phyloP scores from a whole-genome alignment of 768 basidiomycete genomes.

The Obba rivulosa region DNA sequence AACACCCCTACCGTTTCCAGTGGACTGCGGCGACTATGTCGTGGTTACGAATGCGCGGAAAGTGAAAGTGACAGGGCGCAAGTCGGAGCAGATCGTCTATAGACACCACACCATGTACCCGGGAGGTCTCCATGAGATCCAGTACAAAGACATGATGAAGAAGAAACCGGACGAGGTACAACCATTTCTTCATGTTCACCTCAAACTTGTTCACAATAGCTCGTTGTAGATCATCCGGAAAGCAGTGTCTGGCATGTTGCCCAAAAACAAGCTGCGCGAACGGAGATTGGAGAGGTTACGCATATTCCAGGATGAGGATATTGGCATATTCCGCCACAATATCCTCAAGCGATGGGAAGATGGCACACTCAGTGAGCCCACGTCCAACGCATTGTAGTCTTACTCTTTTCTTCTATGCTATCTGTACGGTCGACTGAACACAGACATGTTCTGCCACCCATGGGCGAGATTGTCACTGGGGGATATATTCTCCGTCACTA shows the following conservation, averaged over 20 bases:
- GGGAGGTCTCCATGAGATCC: constrained; percentile 89
- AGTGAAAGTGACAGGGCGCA: constrained; percentile 84
- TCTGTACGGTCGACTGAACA: too few relatives aligned
- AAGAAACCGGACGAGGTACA: constrained; percentile 86
- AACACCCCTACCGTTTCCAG: constrained; percentile 32
- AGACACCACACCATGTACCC: constrained; percentile 89
- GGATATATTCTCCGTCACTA: too few relatives aligned
- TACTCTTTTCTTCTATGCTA: too few relatives aligned
- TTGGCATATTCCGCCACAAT: constrained; percentile 73
- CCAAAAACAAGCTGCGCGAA: constrained; percentile 94
- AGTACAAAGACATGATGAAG: constrained; percentile 78
- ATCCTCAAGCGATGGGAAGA: constrained; percentile 82
- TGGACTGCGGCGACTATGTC: constrained; percentile 97
- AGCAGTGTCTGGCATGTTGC: constrained; percentile 97
- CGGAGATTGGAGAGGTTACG: constrained; percentile 82
- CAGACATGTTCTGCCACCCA: too few relatives aligned
- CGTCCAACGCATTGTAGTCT: too few relatives aligned
- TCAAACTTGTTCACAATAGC: not conserved
- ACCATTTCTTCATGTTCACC: not conserved
- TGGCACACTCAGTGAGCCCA: constrained; percentile 44
- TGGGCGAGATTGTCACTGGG: too few relatives aligned
- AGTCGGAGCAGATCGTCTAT: constrained; percentile 83
- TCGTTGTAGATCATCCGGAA: constrained; percentile 80
- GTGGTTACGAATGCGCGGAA: constrained; percentile 86
- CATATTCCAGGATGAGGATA: constrained; percentile 77